phyloP scores from a whole-genome alignment of 2,329 filamentous ascomycete genomes.

The Clonostachys rhizophaga region DNA sequence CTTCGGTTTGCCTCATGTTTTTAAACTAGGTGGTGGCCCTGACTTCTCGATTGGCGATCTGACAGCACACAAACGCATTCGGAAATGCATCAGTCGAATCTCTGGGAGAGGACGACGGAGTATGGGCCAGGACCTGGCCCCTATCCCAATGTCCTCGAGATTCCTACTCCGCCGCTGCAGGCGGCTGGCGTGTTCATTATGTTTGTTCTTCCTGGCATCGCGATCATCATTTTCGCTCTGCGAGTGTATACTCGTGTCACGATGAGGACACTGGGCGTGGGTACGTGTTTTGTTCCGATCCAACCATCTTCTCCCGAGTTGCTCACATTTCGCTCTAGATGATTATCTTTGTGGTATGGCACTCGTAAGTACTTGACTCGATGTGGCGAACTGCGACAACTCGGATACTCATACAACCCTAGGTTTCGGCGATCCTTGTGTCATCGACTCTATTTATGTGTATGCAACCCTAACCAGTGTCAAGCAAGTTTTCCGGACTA shows the following conservation, averaged over 20 bases:
- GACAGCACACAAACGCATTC: neutral
- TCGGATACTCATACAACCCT: neutral
- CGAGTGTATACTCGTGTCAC: conserved; percentile 13
- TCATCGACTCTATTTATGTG: conserved; percentile 4
- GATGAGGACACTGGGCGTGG: conserved; percentile 15
- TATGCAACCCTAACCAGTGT: neutral
- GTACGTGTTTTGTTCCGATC: conserved; percentile 7
- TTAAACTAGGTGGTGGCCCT: neutral
- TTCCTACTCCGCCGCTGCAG: conserved; percentile 19
- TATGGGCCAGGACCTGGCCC: conserved; percentile 1
- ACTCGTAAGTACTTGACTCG: conserved; percentile 7
- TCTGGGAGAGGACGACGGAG: neutral
- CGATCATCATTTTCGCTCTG: conserved; percentile 11
- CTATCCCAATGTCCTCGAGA: conserved; percentile 11
- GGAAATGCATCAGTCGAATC: neutral
- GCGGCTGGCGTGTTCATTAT: conserved; percentile 15
- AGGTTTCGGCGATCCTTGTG: conserved; percentile 9
- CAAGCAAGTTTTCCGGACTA: neutral
- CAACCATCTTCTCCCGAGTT: neutral
- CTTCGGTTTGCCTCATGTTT: neutral
- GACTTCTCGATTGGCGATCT: neutral
- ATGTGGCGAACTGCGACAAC: neutral
- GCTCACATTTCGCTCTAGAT: conserved; percentile 6
- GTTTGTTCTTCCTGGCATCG: conserved; percentile 18
- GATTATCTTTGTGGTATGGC: conserved; percentile 17